Percentiles rank a stretch among this genome's conserved stretches.
Conservation (phyloP, 2,329 filamentous ascomycete genomes). For the Colletotrichum tropicicola region DNA sequence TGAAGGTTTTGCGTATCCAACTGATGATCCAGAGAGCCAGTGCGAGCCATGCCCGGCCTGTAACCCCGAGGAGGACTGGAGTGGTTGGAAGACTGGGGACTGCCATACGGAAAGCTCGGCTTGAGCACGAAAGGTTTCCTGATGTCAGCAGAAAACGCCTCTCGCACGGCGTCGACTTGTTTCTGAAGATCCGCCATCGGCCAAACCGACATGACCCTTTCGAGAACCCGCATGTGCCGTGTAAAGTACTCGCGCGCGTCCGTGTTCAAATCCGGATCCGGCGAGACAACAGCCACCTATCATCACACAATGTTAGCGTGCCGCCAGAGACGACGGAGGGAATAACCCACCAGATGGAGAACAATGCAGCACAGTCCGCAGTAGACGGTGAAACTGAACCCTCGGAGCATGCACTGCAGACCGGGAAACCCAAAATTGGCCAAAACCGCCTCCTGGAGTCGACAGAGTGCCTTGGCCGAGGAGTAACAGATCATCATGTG, state of each 20-base stretch:
- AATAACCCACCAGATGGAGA: conserved; percentile 81
- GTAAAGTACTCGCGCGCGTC: conserved; percentile 92
- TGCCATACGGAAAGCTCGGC: conserved; percentile 86
- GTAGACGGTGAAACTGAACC: conserved; percentile 97
- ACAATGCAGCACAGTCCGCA: conserved; percentile 90
- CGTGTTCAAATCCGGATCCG: conserved; percentile 85
- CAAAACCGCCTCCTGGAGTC: conserved; percentile 85
- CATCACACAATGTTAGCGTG: conserved; percentile 3
- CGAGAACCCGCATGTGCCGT: conserved; percentile 91
- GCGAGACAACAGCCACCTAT: conserved; percentile 91
- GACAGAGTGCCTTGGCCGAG: conserved; percentile 85
- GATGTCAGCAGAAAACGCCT: conserved; percentile 89
- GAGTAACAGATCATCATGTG: conserved; percentile 89
- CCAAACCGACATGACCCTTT: conserved; percentile 84
- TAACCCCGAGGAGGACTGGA: conserved; percentile 69
- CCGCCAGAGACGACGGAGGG: neutral
- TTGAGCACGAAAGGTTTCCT: conserved; percentile 90
- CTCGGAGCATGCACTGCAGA: conserved; percentile 89
- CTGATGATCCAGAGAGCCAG: conserved; percentile 62
- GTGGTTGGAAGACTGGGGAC: conserved; percentile 71
- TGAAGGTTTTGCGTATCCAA: conserved; percentile 61
- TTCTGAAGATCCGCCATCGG: conserved; percentile 90
- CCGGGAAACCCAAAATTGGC: conserved; percentile 81
- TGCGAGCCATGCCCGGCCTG: conserved; percentile 55
- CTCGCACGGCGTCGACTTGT: conserved; percentile 87